phyloP scores from a whole-genome alignment of 148 eudicot species.

The Rheum nobile region DNA sequence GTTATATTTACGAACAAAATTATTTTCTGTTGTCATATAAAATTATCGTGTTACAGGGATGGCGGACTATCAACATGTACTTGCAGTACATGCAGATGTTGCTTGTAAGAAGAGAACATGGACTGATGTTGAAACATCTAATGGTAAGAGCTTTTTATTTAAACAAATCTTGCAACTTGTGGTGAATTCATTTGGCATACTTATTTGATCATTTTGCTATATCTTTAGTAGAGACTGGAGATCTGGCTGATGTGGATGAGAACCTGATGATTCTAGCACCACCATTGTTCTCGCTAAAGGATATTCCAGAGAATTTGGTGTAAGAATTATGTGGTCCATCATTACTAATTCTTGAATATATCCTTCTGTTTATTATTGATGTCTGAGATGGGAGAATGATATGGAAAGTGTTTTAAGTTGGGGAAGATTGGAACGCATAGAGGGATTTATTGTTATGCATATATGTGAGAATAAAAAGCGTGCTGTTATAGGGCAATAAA shows the following conservation, averaged over 20 bases:
- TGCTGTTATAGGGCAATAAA: background rate
- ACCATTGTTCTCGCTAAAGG: conserved; percentile 66
- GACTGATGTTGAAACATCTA: conserved; percentile 46
- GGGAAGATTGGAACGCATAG: background rate
- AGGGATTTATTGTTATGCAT: background rate
- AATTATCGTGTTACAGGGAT: conserved; percentile 39
- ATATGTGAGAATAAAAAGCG: background rate
- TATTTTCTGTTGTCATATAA: background rate
- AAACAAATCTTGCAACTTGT: conserved; percentile 1
- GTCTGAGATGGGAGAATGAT: background rate
- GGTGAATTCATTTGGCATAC: background rate
- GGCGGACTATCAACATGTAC: conserved; percentile 93
- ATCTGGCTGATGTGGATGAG: conserved; percentile 42
- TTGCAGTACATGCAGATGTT: conserved; percentile 74
- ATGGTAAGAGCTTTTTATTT: conserved; percentile 31
- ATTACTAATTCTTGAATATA: background rate
- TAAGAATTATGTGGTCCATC: conserved; percentile 24
- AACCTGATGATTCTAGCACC: conserved; percentile 73
- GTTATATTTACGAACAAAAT: background rate
- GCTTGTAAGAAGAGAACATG: conserved; percentile 49
- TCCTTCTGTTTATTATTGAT: background rate
- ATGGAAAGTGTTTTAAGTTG: background rate
- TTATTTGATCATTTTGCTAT: conserved; percentile 5
- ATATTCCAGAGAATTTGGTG: conserved; percentile 71
- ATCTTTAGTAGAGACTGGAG: conserved; percentile 35